Conservation (phyloP, 768 basidiomycete species). For the Panus rudis region DNA sequence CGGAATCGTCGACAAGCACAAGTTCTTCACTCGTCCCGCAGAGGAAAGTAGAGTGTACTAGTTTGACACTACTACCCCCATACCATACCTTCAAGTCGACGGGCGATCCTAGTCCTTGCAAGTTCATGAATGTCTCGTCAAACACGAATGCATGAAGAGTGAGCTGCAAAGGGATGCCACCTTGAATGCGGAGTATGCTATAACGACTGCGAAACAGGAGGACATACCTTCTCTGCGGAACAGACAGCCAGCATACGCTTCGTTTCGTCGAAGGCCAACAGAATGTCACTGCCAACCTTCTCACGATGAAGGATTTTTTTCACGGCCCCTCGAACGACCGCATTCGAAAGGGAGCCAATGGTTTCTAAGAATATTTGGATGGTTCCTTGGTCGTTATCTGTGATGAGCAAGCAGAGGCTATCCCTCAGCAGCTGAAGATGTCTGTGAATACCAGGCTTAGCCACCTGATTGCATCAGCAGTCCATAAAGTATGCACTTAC, state of each 20-base stretch:
- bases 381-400: slow-evolving; percentile 28
- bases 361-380: slow-evolving; percentile 35
- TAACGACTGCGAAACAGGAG: not conserved
- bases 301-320: slow-evolving; percentile 35
- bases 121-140: slow-evolving; percentile 35
- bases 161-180: slow-evolving; percentile 17
- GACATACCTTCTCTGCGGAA: slow-evolving; percentile 32
- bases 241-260: slow-evolving; percentile 43
- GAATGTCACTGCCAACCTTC: slow-evolving; percentile 38
- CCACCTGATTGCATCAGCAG: not conserved
- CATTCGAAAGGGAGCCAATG: slow-evolving; percentile 27
- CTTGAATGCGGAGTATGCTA: not conserved
- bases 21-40: slow-evolving; percentile 43
- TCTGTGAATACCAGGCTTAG: slow-evolving; percentile 18
- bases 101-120: slow-evolving; percentile 35
- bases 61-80: slow-evolving; percentile 12
- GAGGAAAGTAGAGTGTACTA: slow-evolving; percentile 37
- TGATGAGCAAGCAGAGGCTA: slow-evolving; percentile 35
- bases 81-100: slow-evolving; percentile 42
- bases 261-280: slow-evolving; percentile 46
- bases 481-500: slow-evolving; percentile 19
- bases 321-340: slow-evolving; percentile 12
- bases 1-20: slow-evolving; percentile 37
- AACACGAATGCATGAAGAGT: slow-evolving; percentile 39
- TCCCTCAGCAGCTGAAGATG: slow-evolving; percentile 34